Evolutionary conservation across 192 early-diverging fungal species (phyloP).

Genomic region (Paraglomus brasilianum): DNA sequence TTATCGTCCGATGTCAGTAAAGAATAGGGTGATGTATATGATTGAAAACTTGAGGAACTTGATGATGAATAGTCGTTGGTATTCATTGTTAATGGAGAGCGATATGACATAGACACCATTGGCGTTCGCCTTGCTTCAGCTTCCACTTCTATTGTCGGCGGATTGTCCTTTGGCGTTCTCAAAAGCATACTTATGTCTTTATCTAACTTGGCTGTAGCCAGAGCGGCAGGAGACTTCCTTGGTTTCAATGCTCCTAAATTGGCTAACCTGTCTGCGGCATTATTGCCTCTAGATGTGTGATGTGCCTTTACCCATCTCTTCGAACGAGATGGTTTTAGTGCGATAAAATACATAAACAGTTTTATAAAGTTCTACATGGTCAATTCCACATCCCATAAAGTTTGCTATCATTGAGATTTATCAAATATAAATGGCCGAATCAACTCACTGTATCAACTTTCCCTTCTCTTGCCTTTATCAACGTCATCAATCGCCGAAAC

Average conservation of each 20-base stretch:
- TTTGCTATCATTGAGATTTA: background rate
- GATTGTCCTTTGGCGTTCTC: too few species aligned
- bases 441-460: constrained; percentile 50
- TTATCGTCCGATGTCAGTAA: too few species aligned
- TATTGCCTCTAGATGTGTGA: constrained; percentile 76
- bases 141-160: too few species aligned
- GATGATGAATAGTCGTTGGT: too few species aligned
- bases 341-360: background rate
- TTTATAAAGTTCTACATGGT: background rate
- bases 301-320: constrained; percentile 73
- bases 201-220: too few species aligned
- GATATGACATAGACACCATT: too few species aligned
- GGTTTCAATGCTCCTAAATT: constrained; percentile 57
- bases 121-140: too few species aligned
- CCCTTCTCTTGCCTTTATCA: constrained; percentile 43
- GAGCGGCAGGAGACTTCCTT: too few species aligned
- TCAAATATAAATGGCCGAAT: background rate
- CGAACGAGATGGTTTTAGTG: constrained; percentile 5
- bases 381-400: background rate
- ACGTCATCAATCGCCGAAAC: constrained; percentile 53
- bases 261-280: constrained; percentile 77
- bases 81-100: too few species aligned
- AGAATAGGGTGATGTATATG: too few species aligned
- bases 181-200: too few species aligned
- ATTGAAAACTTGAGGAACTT: too few species aligned